Percentiles rank a stretch among this genome's conserved stretches.
Evolutionary conservation across 345 rosid species (phyloP).

Genomic region (Melaleuca quinquenervia): DNA sequence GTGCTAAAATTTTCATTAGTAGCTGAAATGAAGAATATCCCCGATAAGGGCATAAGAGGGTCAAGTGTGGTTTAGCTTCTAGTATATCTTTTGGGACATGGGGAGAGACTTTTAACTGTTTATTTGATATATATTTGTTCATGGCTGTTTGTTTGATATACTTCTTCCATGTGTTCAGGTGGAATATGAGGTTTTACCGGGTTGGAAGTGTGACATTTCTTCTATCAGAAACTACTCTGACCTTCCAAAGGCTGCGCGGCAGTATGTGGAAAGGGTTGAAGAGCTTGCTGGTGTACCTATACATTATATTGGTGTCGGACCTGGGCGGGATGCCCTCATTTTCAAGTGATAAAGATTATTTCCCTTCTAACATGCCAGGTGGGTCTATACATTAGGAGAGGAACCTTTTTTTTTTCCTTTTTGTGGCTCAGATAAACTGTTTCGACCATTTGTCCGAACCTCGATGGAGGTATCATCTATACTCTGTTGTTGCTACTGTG

Average conservation of each 20-base stretch:
- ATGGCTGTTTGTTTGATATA: background rate
- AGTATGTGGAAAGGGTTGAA: constrained; percentile 81
- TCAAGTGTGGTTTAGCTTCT: background rate
- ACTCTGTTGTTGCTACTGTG: background rate
- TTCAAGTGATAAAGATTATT: constrained; percentile 27
- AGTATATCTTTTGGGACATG: background rate
- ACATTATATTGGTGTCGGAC: constrained; percentile 85
- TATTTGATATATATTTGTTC: background rate
- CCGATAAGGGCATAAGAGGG: background rate
- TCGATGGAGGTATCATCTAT: background rate
- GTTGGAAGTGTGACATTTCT: constrained; percentile 87
- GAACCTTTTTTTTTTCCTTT: background rate
- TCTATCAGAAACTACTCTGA: constrained; percentile 61
- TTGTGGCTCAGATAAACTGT: background rate
- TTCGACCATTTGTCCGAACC: background rate
- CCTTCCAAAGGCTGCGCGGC: constrained; percentile 76
- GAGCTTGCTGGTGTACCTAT: constrained; percentile 78
- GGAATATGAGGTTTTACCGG: constrained; percentile 84
- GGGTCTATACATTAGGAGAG: background rate
- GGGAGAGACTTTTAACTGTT: background rate
- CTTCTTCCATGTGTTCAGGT: constrained; percentile 28
- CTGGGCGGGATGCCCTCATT: constrained; percentile 91
- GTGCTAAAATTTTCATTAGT: background rate
- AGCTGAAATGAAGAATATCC: background rate
- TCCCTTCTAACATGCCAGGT: background rate